phyloP scores from a whole-genome alignment of 2,329 filamentous ascomycete genomes.

The Colletotrichum viniferum region DNA sequence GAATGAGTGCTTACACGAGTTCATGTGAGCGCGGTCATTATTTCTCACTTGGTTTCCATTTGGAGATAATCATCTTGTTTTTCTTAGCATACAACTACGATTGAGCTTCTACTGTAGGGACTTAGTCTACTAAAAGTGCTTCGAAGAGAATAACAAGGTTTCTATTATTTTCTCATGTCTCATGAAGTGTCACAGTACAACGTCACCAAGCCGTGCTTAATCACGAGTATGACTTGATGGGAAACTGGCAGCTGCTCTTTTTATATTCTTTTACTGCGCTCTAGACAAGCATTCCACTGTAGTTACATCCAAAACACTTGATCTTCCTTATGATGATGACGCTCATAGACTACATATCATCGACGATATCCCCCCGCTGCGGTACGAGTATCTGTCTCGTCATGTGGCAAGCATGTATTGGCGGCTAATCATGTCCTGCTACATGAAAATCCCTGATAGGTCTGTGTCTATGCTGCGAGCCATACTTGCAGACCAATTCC shows the following conservation, averaged over 20 bases:
- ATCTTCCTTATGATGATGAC: background rate
- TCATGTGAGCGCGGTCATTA: background rate
- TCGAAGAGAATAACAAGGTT: background rate
- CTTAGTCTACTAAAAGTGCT: background rate
- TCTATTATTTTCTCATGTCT: background rate
- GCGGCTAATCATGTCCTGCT: background rate
- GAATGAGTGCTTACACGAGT: background rate
- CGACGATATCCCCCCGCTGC: background rate
- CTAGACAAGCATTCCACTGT: accelerated
- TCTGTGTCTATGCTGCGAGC: background rate
- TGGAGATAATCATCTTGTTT: background rate
- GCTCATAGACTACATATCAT: background rate
- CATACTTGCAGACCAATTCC: background rate
- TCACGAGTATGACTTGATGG: background rate
- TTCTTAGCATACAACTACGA: background rate
- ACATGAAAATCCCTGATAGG: background rate
- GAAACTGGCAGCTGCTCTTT: background rate
- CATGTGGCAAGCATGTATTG: background rate
- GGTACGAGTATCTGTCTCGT: background rate
- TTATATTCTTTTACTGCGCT: background rate
- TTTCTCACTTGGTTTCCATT: background rate
- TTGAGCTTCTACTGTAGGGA: background rate
- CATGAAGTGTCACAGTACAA: background rate
- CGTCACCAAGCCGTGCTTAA: background rate
- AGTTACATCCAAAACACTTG: background rate